Evolutionary conservation across 2,329 filamentous ascomycete species (phyloP).

Genomic region (Claviceps citrina): DNA sequence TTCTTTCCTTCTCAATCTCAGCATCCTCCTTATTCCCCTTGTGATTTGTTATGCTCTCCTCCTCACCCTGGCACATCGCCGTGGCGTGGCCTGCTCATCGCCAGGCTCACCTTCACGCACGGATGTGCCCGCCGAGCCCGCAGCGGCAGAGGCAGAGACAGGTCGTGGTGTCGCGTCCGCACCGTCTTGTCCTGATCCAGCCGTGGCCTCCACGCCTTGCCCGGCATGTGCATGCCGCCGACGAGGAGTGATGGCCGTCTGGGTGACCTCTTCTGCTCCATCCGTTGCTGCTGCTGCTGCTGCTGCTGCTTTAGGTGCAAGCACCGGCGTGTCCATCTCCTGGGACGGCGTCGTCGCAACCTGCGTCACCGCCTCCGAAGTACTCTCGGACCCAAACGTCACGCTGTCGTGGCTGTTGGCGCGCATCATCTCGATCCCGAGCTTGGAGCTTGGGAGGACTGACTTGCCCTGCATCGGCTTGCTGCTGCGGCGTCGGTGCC

Average conservation of each 20-base stretch:
- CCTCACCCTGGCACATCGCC: slow-evolving; percentile 16
- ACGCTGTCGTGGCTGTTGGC: slow-evolving; percentile 87
- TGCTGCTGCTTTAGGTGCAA: no score
- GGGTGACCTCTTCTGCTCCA: no score
- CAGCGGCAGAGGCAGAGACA: slow-evolving; percentile 4
- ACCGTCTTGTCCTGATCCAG: not conserved
- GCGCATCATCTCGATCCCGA: slow-evolving; percentile 95
- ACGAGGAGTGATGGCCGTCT: not conserved
- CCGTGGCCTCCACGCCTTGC: not conserved
- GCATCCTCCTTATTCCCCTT: no score
- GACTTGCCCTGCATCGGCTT: slow-evolving; percentile 29
- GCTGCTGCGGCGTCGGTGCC: slow-evolving; percentile 32
- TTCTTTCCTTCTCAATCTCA: no score
- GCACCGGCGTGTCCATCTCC: slow-evolving; percentile 20
- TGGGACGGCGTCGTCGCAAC: slow-evolving; percentile 33
- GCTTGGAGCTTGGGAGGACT: slow-evolving; percentile 62
- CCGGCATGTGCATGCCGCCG: slow-evolving; percentile 9
- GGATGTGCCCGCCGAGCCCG: not conserved
- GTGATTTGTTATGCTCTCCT: not conserved
- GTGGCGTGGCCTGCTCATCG: slow-evolving; percentile 27
- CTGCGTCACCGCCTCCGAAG: slow-evolving; percentile 36
- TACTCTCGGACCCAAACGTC: slow-evolving; percentile 33
- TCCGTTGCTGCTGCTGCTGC: no score
- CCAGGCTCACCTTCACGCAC: not conserved
- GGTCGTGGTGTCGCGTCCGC: slow-evolving; percentile 22